phyloP scores from a whole-genome alignment of 352 stramenopile species.

The Phytophthora parvispora region DNA sequence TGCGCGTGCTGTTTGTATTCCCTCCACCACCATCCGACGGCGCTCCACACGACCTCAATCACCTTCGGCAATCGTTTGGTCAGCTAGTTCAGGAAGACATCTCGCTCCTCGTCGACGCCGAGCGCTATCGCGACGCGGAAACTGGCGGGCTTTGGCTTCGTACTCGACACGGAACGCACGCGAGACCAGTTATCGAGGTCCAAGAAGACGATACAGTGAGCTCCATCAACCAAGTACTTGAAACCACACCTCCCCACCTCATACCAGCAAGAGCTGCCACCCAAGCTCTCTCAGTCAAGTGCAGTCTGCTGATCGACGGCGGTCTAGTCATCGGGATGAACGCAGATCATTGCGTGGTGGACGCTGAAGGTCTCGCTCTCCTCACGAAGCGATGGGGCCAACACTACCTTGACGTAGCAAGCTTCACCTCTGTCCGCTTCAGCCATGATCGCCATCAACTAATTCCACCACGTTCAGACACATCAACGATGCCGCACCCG shows the following conservation, averaged over 20 bases:
- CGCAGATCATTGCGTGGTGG: conserved; percentile 10
- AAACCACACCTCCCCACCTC: not conserved
- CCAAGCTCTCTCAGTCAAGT: conserved; percentile 10
- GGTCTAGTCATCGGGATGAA: conserved; percentile 10
- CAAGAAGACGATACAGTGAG: no score
- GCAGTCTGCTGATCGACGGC: conserved; percentile 8
- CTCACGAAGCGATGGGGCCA: conserved; percentile 5
- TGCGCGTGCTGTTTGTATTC: conserved; percentile 1
- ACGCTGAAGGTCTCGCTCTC: conserved; percentile 5
- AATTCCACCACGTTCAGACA: not conserved
- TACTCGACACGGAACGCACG: not conserved
- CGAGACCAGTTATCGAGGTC: not conserved
- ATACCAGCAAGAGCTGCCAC: conserved; percentile 4
- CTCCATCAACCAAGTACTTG: conserved; percentile 3
- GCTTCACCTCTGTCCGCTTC: not conserved
- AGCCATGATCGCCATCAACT: not conserved
- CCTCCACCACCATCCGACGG: not conserved
- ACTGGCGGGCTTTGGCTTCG: conserved; percentile 2
- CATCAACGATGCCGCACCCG: conserved; percentile 4
- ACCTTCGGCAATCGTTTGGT: conserved; percentile 2
- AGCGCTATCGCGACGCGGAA: not conserved
- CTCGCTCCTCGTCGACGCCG: not conserved
- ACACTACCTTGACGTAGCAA: not conserved
- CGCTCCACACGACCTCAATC: not conserved
- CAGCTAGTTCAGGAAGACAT: conserved; percentile 8